A percentile compares a stretch with the other conserved stretches of the same genome.
phyloP scores from a whole-genome alignment of 2,329 filamentous ascomycete genomes.

The Pseudogymnoascus sp. region DNA sequence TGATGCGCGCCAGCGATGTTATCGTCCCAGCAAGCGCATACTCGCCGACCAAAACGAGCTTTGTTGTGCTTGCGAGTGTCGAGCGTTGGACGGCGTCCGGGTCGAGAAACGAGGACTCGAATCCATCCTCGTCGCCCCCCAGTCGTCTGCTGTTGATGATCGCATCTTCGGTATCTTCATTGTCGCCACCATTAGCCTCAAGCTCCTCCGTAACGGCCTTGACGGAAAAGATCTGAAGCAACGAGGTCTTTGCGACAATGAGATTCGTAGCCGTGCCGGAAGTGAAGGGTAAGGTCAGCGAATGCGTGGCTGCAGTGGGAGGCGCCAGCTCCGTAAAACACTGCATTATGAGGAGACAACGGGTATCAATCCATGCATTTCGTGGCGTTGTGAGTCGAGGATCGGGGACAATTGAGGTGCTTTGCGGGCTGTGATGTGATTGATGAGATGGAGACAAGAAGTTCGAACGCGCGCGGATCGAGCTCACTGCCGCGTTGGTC shows the following conservation, averaged over 20 bases:
- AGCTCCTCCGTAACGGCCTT: slow-evolving; percentile 59
- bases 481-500: slow-evolving; percentile 7
- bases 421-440: neutral
- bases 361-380: neutral
- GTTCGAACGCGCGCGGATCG: neutral
- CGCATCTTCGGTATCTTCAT: slow-evolving; percentile 34
- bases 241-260: slow-evolving; percentile 82
- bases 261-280: slow-evolving; percentile 73
- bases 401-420: neutral
- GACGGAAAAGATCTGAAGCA: slow-evolving; percentile 83
- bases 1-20: slow-evolving; percentile 72
- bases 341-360: slow-evolving; percentile 61
- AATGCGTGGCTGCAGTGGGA: slow-evolving; percentile 89
- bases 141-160: slow-evolving; percentile 43
- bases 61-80: slow-evolving; percentile 60
- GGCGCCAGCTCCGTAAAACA: slow-evolving; percentile 94
- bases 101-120: slow-evolving; percentile 59
- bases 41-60: slow-evolving; percentile 78
- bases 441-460: neutral
- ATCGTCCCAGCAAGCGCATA: slow-evolving; percentile 77
- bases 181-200: slow-evolving; percentile 21
- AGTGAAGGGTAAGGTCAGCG: slow-evolving; percentile 69
- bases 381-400: neutral
- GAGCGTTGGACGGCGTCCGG: slow-evolving; percentile 54
- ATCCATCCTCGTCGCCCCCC: slow-evolving; percentile 52